These are phyloP conservation scores for Euphorbia pulcherrima DNA, from an alignment of 345 rosid species.

Conservation along the genomic window DNA sequence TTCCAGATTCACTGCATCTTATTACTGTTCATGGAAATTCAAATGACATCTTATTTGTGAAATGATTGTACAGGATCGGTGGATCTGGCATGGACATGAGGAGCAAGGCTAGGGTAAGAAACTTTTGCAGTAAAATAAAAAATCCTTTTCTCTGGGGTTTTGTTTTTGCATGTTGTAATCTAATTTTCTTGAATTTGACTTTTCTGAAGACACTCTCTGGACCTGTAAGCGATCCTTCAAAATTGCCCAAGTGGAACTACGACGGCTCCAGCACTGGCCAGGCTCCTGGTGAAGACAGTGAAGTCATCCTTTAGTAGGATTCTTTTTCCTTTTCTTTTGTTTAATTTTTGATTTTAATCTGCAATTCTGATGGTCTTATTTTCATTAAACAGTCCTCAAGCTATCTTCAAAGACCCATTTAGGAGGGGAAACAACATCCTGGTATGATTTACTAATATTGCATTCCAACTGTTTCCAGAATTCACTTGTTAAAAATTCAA, in stretches of 20 bases:
- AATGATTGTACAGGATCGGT: slow-evolving; percentile 37
- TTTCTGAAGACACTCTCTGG: slow-evolving; percentile 20
- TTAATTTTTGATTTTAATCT: not conserved
- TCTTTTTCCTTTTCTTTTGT: not conserved
- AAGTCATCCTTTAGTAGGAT: slow-evolving; percentile 80
- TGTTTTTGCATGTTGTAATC: not conserved
- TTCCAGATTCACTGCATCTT: too few species aligned
- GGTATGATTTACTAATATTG: slow-evolving; percentile 33
- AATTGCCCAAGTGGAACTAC: slow-evolving; percentile 38
- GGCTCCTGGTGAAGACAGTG: slow-evolving; percentile 91
- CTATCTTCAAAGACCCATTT: slow-evolving; percentile 88
- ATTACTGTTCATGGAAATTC: too few species aligned
- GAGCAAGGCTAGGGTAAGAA: slow-evolving; percentile 32
- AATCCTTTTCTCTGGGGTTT: too few species aligned
- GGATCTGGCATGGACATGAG: slow-evolving; percentile 35
- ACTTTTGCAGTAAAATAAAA: not conserved
- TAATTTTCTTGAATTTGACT: not conserved
- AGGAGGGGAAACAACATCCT: slow-evolving; percentile 84
- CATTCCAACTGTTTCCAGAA: not conserved
- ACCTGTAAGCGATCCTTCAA: slow-evolving; percentile 25
- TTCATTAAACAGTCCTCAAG: slow-evolving; percentile 68
- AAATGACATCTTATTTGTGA: too few species aligned
- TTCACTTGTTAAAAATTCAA: not conserved
- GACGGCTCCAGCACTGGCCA: slow-evolving; percentile 93
- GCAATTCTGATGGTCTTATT: not conserved